These are phyloP conservation scores for Aspergillus haitiensis DNA, from an alignment of 495 filamentous ascomycete genomes.

Conservation along the genomic window DNA sequence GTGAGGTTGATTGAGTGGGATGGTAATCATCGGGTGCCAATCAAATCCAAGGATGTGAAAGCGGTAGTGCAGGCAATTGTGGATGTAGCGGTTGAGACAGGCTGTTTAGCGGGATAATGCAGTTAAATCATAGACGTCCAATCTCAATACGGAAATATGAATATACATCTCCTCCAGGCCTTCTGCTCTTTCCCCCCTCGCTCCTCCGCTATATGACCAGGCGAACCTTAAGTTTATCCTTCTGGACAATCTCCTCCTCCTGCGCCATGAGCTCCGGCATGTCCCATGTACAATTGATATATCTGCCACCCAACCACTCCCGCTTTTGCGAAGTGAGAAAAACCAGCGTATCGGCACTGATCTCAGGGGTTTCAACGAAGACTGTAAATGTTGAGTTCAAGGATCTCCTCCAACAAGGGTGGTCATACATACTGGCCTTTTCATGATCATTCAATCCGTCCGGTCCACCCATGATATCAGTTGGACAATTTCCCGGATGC, in stretches of 20 bases:
- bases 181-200: too few relatives aligned
- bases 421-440: conserved; percentile 8
- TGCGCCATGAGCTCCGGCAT: conserved; percentile 44
- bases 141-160: too few relatives aligned
- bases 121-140: too few relatives aligned
- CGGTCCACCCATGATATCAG: conserved; percentile 29
- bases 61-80: conserved; percentile 48
- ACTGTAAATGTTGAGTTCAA: not conserved
- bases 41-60: conserved; percentile 55
- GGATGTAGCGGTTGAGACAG: conserved; percentile 30
- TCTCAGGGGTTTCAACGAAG: conserved; percentile 33
- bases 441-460: conserved; percentile 10
- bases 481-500: conserved; percentile 49
- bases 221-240: conserved; percentile 37
- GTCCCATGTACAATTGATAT: conserved; percentile 42
- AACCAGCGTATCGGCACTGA: conserved; percentile 39
- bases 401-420: not conserved
- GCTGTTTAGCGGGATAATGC: too few relatives aligned
- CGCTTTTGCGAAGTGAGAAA: conserved; percentile 36
- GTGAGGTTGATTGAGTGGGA: conserved; percentile 59
- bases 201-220: too few relatives aligned
- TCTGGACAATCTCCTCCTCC: conserved; percentile 42
- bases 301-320: conserved; percentile 42
- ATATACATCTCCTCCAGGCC: too few relatives aligned
- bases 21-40: conserved; percentile 58